Percentiles rank a stretch among this genome's conserved stretches.
Evolutionary conservation across 2,329 filamentous ascomycete species (phyloP).

Genomic region (Fusarium nygamai): DNA sequence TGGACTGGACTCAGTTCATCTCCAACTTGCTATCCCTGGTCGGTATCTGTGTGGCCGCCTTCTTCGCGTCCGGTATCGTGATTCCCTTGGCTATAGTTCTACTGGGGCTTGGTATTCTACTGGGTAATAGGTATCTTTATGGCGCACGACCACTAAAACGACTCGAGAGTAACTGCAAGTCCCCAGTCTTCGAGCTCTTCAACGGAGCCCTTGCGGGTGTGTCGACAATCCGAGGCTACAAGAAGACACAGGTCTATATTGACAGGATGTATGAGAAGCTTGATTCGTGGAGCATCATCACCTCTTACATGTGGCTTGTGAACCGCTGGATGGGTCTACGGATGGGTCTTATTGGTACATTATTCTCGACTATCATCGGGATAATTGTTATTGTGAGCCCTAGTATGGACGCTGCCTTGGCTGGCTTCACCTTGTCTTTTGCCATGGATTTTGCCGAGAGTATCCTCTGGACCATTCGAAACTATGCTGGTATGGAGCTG

Average conservation of each 20-base stretch:
- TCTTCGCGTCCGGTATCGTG: conserved; percentile 75
- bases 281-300: conserved; percentile 73
- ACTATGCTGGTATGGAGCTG: conserved; percentile 77
- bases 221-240: conserved; percentile 79
- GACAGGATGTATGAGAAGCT: conserved; percentile 75
- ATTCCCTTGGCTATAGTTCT: conserved; percentile 70
- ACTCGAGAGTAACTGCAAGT: conserved; percentile 80
- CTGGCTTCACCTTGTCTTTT: conserved; percentile 80
- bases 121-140: conserved; percentile 71
- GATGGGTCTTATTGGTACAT: conserved; percentile 73
- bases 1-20: conserved; percentile 69
- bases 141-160: conserved; percentile 80
- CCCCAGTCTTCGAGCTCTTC: conserved; percentile 83
- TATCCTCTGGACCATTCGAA: conserved; percentile 72
- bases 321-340: conserved; percentile 82
- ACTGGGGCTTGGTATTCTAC: conserved; percentile 65
- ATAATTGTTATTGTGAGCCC: conserved; percentile 70
- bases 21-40: conserved; percentile 70
- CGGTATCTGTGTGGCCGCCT: conserved; percentile 72
- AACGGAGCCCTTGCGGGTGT: conserved; percentile 77
- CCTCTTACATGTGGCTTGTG: conserved; percentile 75
- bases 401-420: conserved; percentile 73
- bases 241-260: conserved; percentile 73
- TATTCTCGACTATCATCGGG: conserved; percentile 74
- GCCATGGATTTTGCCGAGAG: conserved; percentile 73